These are phyloP conservation scores for Mucor lusitanicus DNA, from an alignment of 371 early-diverging fungal genomes.

Conservation along the genomic window DNA sequence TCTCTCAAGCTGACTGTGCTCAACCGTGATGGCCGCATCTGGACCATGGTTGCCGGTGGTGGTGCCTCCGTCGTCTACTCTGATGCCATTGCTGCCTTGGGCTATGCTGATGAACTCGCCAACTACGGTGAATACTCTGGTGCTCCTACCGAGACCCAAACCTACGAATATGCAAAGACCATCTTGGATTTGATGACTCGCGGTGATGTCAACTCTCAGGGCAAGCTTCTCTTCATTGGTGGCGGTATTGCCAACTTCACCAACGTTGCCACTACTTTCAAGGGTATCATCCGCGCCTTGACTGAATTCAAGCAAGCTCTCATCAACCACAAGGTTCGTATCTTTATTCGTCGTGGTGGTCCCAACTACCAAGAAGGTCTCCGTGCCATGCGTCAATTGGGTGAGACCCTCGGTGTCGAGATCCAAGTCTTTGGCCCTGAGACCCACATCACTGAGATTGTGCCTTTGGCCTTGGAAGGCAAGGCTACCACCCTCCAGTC, in stretches of 20 bases:
- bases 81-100: conserved; percentile 96
- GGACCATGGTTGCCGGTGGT: conserved; percentile 99
- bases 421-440: conserved; percentile 97
- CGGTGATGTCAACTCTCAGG: conserved; percentile 76
- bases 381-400: conserved; percentile 91
- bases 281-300: conserved; percentile 96
- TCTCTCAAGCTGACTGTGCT: conserved; percentile 96
- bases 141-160: conserved; percentile 97
- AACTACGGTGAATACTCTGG: conserved; percentile 99
- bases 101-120: conserved; percentile 92
- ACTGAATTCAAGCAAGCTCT: conserved; percentile 87
- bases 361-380: conserved; percentile 99
- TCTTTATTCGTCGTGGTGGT: conserved; percentile 97
- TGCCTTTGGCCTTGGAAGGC: conserved; percentile 87
- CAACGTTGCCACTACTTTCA: conserved; percentile 98
- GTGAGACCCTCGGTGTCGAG: conserved; percentile 90
- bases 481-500: conserved; percentile 30
- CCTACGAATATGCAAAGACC: conserved; percentile 98
- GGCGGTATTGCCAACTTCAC: conserved; percentile 99
- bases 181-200: conserved; percentile 97
- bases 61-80: conserved; percentile 97
- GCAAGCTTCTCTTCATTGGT: conserved; percentile 96
- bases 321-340: conserved; percentile 85
- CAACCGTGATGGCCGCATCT: conserved; percentile 93
- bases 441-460: conserved; percentile 97